These are phyloP conservation scores for Pelargonium nanum DNA, from an alignment of 345 rosid genomes.

Conservation along the genomic window DNA sequence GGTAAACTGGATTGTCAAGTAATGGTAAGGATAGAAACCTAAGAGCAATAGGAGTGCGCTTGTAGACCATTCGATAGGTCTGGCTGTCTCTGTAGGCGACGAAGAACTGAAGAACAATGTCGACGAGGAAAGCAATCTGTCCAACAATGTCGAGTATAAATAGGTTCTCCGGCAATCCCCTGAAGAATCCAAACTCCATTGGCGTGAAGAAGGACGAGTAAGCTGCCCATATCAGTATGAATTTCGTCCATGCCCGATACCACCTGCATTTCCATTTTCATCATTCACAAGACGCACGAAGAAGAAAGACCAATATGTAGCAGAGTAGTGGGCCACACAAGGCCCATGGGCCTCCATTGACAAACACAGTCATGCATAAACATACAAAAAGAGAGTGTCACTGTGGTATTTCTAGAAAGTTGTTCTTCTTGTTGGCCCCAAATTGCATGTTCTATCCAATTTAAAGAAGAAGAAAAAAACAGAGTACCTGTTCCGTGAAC, in stretches of 20 bases:
- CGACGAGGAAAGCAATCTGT: slow-evolving; percentile 61
- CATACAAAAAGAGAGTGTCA: no score
- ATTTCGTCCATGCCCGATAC: slow-evolving; percentile 57
- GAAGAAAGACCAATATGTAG: no score
- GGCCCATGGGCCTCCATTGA: no score
- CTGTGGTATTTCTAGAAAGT: no score
- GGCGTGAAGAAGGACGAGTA: slow-evolving; percentile 94
- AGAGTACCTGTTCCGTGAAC: no score
- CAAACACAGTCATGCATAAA: no score
- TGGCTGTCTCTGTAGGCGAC: slow-evolving; percentile 52
- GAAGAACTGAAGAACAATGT: slow-evolving; percentile 53
- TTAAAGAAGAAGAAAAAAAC: no score
- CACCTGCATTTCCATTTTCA: slow-evolving; percentile 29
- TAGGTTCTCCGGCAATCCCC: slow-evolving; percentile 64
- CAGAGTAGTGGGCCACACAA: no score
- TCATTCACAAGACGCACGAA: no score
- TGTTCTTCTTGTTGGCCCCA: no score
- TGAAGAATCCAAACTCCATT: slow-evolving; percentile 72
- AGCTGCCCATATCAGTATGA: slow-evolving; percentile 69
- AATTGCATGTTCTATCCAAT: no score
- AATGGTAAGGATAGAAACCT: slow-evolving; percentile 25
- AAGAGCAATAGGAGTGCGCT: slow-evolving; percentile 48
- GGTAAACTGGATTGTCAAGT: background rate
- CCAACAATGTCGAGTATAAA: slow-evolving; percentile 62
- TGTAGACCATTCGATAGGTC: slow-evolving; percentile 42